Conservation (phyloP, 2,329 filamentous ascomycete species). For the Nemania diffusa region DNA sequence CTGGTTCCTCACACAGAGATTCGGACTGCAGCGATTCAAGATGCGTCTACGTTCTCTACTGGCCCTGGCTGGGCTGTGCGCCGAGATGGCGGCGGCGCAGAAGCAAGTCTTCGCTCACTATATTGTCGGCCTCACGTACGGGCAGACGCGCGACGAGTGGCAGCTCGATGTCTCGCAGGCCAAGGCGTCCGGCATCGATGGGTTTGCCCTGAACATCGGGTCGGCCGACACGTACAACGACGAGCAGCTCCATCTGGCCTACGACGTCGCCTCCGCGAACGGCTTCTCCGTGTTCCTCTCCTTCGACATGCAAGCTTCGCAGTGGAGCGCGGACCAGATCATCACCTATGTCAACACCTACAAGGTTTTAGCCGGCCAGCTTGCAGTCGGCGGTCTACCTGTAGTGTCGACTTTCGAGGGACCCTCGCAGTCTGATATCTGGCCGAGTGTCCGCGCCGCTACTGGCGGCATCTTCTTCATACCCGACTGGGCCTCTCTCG, state of each 20-base stretch:
- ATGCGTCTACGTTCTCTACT: constrained; percentile 39
- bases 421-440: constrained; percentile 54
- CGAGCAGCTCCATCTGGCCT: constrained; percentile 48
- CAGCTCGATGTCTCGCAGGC: constrained; percentile 44
- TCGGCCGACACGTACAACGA: constrained; percentile 42
- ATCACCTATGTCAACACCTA: constrained; percentile 51
- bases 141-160: constrained; percentile 45
- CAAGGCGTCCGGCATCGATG: constrained; percentile 44
- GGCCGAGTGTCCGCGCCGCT: constrained; percentile 53
- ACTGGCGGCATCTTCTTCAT: constrained; percentile 55
- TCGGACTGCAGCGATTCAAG: constrained; percentile 10
- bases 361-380: constrained; percentile 53
- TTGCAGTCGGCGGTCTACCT: constrained; percentile 54
- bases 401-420: constrained; percentile 66
- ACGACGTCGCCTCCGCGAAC: constrained; percentile 46
- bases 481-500: constrained; percentile 60
- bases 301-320: constrained; percentile 48
- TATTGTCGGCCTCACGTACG: constrained; percentile 45
- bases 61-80: constrained; percentile 33
- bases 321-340: constrained; percentile 46
- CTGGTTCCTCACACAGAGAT: background rate
- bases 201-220: constrained; percentile 46
- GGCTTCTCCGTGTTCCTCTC: constrained; percentile 53
- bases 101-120: constrained; percentile 47
- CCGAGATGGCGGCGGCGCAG: constrained; percentile 27